Evolutionary conservation across 805 yeast species (phyloP).

Genomic region (Yamadazyma kitorensis): DNA sequence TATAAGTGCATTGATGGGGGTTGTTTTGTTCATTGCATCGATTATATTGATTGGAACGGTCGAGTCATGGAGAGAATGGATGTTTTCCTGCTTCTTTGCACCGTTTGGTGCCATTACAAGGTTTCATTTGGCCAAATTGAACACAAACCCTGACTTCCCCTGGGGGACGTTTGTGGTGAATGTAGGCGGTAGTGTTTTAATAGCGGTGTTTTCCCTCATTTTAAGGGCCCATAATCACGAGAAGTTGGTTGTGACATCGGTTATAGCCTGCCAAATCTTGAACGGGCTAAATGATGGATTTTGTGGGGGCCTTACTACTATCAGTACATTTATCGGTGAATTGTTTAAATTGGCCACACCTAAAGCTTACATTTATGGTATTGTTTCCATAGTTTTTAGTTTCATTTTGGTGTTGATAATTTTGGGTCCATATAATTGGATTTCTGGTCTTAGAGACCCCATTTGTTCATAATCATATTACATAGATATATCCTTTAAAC

Average conservation of each 20-base stretch:
- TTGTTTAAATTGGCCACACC: slow-evolving; percentile 32
- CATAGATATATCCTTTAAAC: too few species aligned
- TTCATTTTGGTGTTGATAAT: slow-evolving; percentile 54
- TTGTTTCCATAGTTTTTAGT: slow-evolving; percentile 43
- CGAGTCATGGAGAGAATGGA: slow-evolving; percentile 63
- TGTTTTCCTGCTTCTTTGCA: slow-evolving; percentile 61
- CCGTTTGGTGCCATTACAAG: slow-evolving; percentile 69
- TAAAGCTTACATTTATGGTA: slow-evolving; percentile 50
- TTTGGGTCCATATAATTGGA: slow-evolving; percentile 74
- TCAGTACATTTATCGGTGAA: slow-evolving; percentile 77
- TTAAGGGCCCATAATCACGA: slow-evolving; percentile 39
- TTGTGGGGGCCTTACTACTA: slow-evolving; percentile 70
- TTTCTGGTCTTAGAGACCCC: slow-evolving; percentile 40
- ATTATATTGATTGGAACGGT: slow-evolving; percentile 42
- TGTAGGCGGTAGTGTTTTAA: slow-evolving; percentile 41
- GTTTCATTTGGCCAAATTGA: slow-evolving; percentile 55
- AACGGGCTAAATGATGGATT: slow-evolving; percentile 60
- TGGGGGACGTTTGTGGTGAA: slow-evolving; percentile 51
- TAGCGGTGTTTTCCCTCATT: slow-evolving; percentile 44
- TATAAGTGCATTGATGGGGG: slow-evolving; percentile 18
- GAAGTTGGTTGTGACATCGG: slow-evolving; percentile 24
- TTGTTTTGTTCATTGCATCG: slow-evolving; percentile 24
- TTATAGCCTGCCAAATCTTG: slow-evolving; percentile 48
- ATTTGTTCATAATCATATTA: too few species aligned
- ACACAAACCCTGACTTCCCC: slow-evolving; percentile 46